Evolutionary conservation across 768 basidiomycete genomes (phyloP).

Genomic region (Termitomyces sp.): DNA sequence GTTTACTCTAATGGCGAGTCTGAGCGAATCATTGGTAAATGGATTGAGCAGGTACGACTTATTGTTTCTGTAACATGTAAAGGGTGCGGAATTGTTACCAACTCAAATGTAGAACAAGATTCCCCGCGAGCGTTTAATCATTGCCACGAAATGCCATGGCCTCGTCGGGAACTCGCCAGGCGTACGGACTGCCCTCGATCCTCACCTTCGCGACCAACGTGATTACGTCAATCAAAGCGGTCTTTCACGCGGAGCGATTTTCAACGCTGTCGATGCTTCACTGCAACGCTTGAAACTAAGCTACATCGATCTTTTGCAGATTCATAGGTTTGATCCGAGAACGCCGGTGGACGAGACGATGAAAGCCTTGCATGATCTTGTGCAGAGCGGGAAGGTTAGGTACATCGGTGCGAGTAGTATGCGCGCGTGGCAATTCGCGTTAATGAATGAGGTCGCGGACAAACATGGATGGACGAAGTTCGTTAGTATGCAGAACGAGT

Average conservation of each 20-base stretch:
- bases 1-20: conserved; percentile 32
- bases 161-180: conserved; percentile 5
- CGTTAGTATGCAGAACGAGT: conserved; percentile 50
- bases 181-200: not conserved
- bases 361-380: conserved; percentile 40
- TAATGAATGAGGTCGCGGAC: conserved; percentile 38
- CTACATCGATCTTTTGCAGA: conserved; percentile 33
- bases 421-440: conserved; percentile 38
- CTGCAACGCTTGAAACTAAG: conserved; percentile 20
- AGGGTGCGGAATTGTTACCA: conserved; percentile 10
- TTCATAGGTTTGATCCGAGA: conserved; percentile 31
- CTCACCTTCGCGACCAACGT: conserved; percentile 4
- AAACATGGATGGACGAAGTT: conserved; percentile 46
- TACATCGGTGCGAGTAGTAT: conserved; percentile 47
- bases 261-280: conserved; percentile 28
- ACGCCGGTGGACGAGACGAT: conserved; percentile 35
- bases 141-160: conserved; percentile 10
- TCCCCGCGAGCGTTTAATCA: conserved; percentile 9
- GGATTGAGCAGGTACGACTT: conserved; percentile 25
- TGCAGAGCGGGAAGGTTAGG: conserved; percentile 27
- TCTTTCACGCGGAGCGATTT: conserved; percentile 21
- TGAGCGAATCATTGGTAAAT: conserved; percentile 36
- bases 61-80: not conserved
- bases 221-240: conserved; percentile 15
- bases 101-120: conserved; percentile 1